Evolutionary conservation across 116 monocot genomes (phyloP), one percentile per base, ranked within the genome.

Genomic region (Papilionanthe hybrid): DNA sequence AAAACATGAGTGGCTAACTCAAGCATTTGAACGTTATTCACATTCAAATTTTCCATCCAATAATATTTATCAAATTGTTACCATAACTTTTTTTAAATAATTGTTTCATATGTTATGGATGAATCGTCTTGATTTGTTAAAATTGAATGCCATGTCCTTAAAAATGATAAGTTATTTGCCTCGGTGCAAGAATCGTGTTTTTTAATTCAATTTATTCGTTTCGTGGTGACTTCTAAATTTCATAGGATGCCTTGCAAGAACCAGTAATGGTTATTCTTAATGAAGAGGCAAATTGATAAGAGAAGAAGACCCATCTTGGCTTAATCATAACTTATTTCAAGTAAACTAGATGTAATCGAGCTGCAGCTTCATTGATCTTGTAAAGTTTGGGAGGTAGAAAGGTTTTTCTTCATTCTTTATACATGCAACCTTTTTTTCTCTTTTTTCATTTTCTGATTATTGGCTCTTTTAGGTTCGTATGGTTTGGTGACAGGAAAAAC

Each of bases 241-340:
- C 49, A 13, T 81, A 97, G 96, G 97, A 92, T 63, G 55, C 87
- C 49, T 81, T 97, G 77, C 89, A 97, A 83, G 81, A 90, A 90
- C 89, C 91, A 65, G 79, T 91, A 22, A 89, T 89, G 85, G 47
- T 76, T 75, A 28, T 94, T 75, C 84, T 96, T 50, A 86, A 83
- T 30, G 77, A 88, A 83, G 91, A 89, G 86, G 79, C 76, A 81
- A 71, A 15, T 28, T 80, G 29, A 84, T 63, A 22, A 78, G 72
- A 75, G 82, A 83, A 75, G 82, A 83, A 30, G 56, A 84, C 80
- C 83, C 88, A 30, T 56, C 78, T 77, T 94, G 92, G 97, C 88
- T 94, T 83, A 89, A 94, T 18, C 77, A 88, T 78, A 89, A 91
- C 78, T 63, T 78, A 20, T n/a, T 28, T 60, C n/a, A n/a, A 17